Conservation (phyloP, 108 stramenopile species). For the Halocafeteria seosinensis region DNA sequence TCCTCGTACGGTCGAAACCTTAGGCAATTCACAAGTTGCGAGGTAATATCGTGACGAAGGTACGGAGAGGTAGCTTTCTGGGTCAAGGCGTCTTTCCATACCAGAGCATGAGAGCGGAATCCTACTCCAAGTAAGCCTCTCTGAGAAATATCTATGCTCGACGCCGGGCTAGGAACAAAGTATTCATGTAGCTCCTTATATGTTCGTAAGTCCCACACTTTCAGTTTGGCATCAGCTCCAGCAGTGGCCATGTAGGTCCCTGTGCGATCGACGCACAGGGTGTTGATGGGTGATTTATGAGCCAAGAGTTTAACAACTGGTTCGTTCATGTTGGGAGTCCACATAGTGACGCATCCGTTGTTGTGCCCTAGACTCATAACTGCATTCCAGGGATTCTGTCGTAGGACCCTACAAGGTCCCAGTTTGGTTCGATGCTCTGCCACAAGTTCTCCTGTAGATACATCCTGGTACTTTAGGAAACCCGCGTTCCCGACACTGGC, state of each 20-base stretch:
- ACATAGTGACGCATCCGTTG: slow-evolving; percentile 87
- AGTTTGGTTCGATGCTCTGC: slow-evolving; percentile 56
- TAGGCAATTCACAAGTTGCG: background rate
- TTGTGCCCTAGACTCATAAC: slow-evolving; percentile 74
- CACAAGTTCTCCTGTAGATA: slow-evolving; percentile 73
- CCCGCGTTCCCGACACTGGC: slow-evolving; percentile 63
- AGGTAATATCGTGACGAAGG: slow-evolving; percentile 54
- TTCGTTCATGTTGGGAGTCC: slow-evolving; percentile 60
- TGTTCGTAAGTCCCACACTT: slow-evolving; percentile 85
- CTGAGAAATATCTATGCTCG: slow-evolving; percentile 68
- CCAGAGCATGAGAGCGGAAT: slow-evolving; percentile 57
- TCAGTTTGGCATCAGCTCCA: slow-evolving; percentile 55
- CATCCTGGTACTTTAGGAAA: slow-evolving; percentile 73
- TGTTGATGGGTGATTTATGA: slow-evolving; percentile 62
- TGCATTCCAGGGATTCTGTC: slow-evolving; percentile 78
- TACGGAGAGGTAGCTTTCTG: slow-evolving; percentile 59
- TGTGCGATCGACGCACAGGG: slow-evolving; percentile 54
- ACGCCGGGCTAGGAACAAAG: slow-evolving; percentile 16
- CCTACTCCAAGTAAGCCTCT: slow-evolving; percentile 66
- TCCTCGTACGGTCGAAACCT: slow-evolving; percentile 91
- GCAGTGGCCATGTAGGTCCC: slow-evolving; percentile 75
- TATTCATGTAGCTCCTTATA: slow-evolving; percentile 29
- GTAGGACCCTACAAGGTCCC: slow-evolving; percentile 53
- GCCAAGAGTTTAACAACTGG: slow-evolving; percentile 68
- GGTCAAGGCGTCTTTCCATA: slow-evolving; percentile 64